Evolutionary conservation across 345 rosid species (phyloP).

Genomic region (Acer saccharum): DNA sequence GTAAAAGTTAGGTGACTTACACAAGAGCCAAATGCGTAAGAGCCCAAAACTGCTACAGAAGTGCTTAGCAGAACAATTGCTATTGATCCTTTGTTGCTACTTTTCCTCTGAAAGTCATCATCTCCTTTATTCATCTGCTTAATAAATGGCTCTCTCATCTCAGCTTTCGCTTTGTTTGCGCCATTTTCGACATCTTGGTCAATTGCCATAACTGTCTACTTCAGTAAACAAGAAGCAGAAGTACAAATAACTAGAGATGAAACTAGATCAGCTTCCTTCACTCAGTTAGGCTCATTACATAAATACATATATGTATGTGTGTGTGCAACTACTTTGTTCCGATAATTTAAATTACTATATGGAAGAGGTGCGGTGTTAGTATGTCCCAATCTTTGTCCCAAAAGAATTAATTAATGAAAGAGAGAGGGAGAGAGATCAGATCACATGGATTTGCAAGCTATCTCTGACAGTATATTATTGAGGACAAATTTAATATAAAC

Average conservation of each 20-base stretch:
- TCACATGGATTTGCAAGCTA: neutral
- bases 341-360: neutral
- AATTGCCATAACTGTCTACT: neutral
- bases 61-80: constrained; percentile 72
- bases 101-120: neutral
- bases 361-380: neutral
- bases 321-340: too few species aligned
- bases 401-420: neutral
- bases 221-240: neutral
- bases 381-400: neutral
- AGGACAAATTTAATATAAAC: neutral
- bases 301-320: too few species aligned
- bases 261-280: neutral
- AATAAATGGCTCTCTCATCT: neutral
- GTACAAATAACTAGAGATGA: neutral
- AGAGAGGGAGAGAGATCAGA: neutral
- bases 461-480: neutral
- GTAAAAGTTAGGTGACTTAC: constrained; percentile 45
- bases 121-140: neutral
- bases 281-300: neutral
- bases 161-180: neutral
- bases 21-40: constrained; percentile 85
- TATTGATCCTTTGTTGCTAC: constrained; percentile 41
- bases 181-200: constrained; percentile 1
- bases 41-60: constrained; percentile 80